A percentile compares a stretch with the other conserved stretches of the same genome.
Conservation (phyloP, 345 rosid genomes). For the Limnanthes douglasii region DNA sequence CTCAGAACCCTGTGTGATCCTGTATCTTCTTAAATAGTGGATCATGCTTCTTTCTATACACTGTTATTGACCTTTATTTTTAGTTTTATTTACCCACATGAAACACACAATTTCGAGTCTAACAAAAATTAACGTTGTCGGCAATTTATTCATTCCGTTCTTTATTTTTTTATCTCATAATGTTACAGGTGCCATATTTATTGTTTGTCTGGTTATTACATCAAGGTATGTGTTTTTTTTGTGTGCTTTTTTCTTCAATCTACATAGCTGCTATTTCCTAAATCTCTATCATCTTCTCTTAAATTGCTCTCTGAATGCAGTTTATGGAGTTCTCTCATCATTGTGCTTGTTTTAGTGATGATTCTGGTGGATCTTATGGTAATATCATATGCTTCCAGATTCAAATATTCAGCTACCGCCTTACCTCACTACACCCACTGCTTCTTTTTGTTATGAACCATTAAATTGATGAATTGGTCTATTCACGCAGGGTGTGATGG, state of each 20-base stretch:
- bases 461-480: constrained; percentile 5
- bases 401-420: constrained; percentile 1
- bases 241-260: background rate
- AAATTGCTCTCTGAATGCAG: constrained; percentile 27
- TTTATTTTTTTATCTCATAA: no score
- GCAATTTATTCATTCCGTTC: no score
- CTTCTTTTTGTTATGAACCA: constrained; percentile 5
- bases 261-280: background rate
- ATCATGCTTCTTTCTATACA: no score
- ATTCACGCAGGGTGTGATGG: constrained; percentile 78
- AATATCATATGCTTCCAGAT: constrained; percentile 9
- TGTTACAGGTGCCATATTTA: constrained; percentile 65
- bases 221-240: constrained; percentile 48
- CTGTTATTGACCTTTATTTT: no score
- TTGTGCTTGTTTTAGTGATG: constrained; percentile 71
- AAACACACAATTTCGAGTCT: no score
- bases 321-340: constrained; percentile 73
- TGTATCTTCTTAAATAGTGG: no score
- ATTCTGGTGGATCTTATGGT: constrained; percentile 87
- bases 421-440: no score
- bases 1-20: background rate
- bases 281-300: constrained; percentile 4
- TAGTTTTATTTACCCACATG: no score
- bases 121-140: no score
- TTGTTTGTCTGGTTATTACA: constrained; percentile 64